Conservation (phyloP, 805 yeast genomes). For the Yarrowia porcina region DNA sequence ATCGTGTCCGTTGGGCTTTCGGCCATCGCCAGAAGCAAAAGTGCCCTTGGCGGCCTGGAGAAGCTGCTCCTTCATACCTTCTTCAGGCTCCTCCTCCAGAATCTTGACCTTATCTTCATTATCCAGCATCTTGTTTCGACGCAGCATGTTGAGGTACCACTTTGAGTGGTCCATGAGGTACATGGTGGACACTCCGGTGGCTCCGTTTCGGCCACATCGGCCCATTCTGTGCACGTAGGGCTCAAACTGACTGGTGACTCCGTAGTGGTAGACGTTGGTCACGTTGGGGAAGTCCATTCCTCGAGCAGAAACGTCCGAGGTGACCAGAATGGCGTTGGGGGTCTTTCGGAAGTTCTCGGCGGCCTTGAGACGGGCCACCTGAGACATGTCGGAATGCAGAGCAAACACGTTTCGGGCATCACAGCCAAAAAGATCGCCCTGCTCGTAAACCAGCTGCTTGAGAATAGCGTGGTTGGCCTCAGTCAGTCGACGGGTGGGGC, state of each 20-base stretch:
- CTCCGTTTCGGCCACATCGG: conserved; percentile 93
- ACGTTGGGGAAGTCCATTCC: conserved; percentile 95
- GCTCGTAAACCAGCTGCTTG: conserved; percentile 21
- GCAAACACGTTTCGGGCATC: conserved; percentile 27
- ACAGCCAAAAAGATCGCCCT: conserved; percentile 23
- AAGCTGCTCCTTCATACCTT: not conserved
- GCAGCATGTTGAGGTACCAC: conserved; percentile 46
- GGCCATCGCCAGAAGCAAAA: not conserved
- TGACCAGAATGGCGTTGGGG: conserved; percentile 58
- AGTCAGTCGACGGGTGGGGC: conserved; percentile 72
- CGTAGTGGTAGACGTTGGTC: conserved; percentile 77
- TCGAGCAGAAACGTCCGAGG: conserved; percentile 93
- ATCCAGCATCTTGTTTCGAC: conserved; percentile 4
- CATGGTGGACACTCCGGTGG: conserved; percentile 65
- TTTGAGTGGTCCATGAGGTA: conserved; percentile 56
- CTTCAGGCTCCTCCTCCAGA: not conserved
- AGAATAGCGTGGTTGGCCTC: conserved; percentile 53
- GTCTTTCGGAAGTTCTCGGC: conserved; percentile 53
- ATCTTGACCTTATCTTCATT: not conserved
- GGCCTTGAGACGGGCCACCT: conserved; percentile 59
- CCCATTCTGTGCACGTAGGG: conserved; percentile 91
- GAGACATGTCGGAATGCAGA: conserved; percentile 74
- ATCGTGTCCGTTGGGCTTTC: not conserved
- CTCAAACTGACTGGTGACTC: conserved; percentile 70
- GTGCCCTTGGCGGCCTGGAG: not conserved